Evolutionary conservation across 306 rosid genomes (phyloP).

Genomic region (Gynostemma pentaphyllum): DNA sequence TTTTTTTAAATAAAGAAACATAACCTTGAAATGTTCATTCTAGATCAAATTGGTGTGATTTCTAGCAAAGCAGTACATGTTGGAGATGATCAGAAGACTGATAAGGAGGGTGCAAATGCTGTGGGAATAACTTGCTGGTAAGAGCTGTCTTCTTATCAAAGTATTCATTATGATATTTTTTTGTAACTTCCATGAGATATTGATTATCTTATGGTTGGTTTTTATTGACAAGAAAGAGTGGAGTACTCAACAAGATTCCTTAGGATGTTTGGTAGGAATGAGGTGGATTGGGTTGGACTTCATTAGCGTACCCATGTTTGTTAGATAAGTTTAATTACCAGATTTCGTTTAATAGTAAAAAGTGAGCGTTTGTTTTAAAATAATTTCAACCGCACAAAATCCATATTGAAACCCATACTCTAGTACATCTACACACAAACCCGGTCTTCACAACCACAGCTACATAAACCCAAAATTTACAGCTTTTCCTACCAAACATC

Average conservation of each 20-base stretch:
- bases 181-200: not conserved
- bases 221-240: not conserved
- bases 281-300: too few species aligned
- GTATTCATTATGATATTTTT: not conserved
- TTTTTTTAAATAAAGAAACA: not conserved
- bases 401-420: too few species aligned
- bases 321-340: too few species aligned
- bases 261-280: too few species aligned
- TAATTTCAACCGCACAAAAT: too few species aligned
- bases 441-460: too few species aligned
- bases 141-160: conserved; percentile 14
- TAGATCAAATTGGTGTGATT: conserved; percentile 58
- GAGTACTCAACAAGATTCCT: not conserved
- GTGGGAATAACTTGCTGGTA: conserved; percentile 87
- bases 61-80: conserved; percentile 70
- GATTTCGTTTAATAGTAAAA: too few species aligned
- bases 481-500: too few species aligned
- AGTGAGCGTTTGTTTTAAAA: too few species aligned
- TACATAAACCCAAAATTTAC: too few species aligned
- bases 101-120: conserved; percentile 65
- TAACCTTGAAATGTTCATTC: not conserved
- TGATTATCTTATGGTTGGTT: not conserved
- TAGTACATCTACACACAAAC: too few species aligned
- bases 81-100: conserved; percentile 77
- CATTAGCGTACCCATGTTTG: too few species aligned